phyloP scores from a whole-genome alignment of 768 basidiomycete genomes.

The Leccinum pellstonianum region DNA sequence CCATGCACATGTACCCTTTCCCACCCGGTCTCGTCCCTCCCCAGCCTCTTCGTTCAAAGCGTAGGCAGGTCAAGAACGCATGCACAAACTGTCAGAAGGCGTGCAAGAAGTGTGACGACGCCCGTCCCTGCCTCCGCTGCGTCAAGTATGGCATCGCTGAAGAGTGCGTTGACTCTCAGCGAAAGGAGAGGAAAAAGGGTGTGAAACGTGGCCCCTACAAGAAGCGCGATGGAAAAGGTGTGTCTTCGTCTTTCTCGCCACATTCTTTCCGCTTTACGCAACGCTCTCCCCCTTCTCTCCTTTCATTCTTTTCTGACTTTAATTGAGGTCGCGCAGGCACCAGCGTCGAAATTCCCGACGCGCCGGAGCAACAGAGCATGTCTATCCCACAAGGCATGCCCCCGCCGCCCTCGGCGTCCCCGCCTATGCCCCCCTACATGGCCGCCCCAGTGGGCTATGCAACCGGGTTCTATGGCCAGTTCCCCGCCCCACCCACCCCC shows the following conservation, averaged over 20 bases:
- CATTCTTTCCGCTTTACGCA: constrained; percentile 20
- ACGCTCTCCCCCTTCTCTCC: constrained; percentile 6
- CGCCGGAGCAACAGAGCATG: constrained; percentile 42
- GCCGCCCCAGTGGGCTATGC: constrained; percentile 50
- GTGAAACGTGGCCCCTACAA: constrained; percentile 89
- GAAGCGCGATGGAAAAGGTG: constrained; percentile 92
- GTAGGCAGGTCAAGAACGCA: constrained; percentile 87
- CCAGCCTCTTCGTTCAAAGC: constrained; percentile 66
- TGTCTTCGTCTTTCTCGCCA: constrained; percentile 37
- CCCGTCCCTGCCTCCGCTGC: constrained; percentile 89
- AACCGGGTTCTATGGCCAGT: constrained; percentile 55
- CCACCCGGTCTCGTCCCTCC: constrained; percentile 45
- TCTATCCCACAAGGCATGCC: constrained; percentile 42
- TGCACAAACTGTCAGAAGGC: constrained; percentile 90
- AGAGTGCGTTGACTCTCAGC: constrained; percentile 85
- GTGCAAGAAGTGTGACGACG: constrained; percentile 91
- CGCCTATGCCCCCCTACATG: constrained; percentile 52
- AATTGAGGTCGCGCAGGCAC: constrained; percentile 58
- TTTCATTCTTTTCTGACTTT: constrained; percentile 41
- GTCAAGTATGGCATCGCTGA: constrained; percentile 87
- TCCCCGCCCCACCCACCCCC: constrained; percentile 45
- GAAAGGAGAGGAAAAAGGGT: constrained; percentile 90
- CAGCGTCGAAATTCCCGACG: constrained; percentile 47
- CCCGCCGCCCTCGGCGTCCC: constrained; percentile 44
- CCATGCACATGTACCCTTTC: constrained; percentile 73